Evolutionary conservation across 495 filamentous ascomycete species (phyloP).

Genomic region (Clavariopsis aquatica): DNA sequence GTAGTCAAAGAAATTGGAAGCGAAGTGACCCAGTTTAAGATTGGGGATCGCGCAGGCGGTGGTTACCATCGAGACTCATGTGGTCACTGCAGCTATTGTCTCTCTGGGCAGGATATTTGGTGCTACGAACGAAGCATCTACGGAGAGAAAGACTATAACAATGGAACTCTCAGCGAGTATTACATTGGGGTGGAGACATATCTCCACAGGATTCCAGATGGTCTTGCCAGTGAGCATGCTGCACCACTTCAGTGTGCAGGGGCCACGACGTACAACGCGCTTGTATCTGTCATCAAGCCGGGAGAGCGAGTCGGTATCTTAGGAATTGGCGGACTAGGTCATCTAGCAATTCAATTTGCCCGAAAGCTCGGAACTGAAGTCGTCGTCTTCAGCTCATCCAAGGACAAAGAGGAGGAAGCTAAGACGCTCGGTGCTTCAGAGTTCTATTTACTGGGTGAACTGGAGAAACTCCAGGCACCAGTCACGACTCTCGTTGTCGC

Average conservation of each 20-base stretch:
- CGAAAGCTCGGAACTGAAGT: slow-evolving; percentile 43
- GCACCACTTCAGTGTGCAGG: slow-evolving; percentile 38
- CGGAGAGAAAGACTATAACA: slow-evolving; percentile 29
- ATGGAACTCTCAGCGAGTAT: slow-evolving; percentile 34
- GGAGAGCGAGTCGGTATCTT: slow-evolving; percentile 61
- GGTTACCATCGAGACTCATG: slow-evolving; percentile 44
- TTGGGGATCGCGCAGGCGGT: slow-evolving; percentile 52
- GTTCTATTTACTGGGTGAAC: slow-evolving; percentile 42
- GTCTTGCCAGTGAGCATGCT: slow-evolving; percentile 24
- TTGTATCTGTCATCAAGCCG: slow-evolving; percentile 49
- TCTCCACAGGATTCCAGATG: slow-evolving; percentile 35
- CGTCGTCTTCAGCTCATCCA: slow-evolving; percentile 43
- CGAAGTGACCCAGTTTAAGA: slow-evolving; percentile 46
- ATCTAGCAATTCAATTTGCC: slow-evolving; percentile 57
- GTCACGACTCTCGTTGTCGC: slow-evolving; percentile 41
- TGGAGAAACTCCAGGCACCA: slow-evolving; percentile 38
- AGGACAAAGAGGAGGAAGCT: slow-evolving; percentile 44
- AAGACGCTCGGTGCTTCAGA: slow-evolving; percentile 43
- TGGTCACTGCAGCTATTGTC: slow-evolving; percentile 38
- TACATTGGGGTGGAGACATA: slow-evolving; percentile 36
- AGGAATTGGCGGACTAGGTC: slow-evolving; percentile 64
- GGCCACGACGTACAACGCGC: slow-evolving; percentile 50
- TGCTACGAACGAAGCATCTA: slow-evolving; percentile 29
- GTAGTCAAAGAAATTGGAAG: slow-evolving; percentile 51
- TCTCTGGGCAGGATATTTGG: slow-evolving; percentile 30